Evolutionary conservation across 257 asterid species (phyloP).

Genomic region (Nicotiana obtusifolia): DNA sequence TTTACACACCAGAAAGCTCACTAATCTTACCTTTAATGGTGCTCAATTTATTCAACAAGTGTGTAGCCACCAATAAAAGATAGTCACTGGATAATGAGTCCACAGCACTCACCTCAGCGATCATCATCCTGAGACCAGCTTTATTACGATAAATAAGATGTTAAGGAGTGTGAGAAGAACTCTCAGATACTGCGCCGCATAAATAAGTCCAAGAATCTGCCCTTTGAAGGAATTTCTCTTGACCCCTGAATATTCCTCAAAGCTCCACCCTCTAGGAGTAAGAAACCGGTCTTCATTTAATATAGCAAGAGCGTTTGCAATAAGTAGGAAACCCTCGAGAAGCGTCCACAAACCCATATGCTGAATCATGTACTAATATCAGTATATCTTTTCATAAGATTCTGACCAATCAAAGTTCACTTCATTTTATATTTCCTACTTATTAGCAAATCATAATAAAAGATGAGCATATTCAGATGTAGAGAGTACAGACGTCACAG

Average conservation of each 20-base stretch:
- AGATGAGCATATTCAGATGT: neutral
- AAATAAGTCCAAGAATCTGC: constrained; percentile 63
- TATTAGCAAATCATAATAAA: neutral
- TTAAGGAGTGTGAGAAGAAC: constrained; percentile 63
- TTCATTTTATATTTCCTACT: neutral
- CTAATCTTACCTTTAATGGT: no score
- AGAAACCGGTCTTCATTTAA: constrained; percentile 71
- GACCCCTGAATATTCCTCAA: constrained; percentile 67
- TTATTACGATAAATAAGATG: constrained; percentile 50
- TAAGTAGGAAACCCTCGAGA: constrained; percentile 20
- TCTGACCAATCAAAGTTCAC: neutral
- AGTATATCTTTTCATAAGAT: neutral
- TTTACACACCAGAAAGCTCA: no score
- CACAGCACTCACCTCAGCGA: neutral
- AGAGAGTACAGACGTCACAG: neutral
- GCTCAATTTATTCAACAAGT: neutral
- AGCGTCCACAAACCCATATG: constrained; percentile 28
- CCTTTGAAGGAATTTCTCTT: constrained; percentile 70
- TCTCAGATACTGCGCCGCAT: constrained; percentile 64
- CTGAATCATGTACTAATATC: neutral
- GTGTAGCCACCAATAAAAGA: neutral
- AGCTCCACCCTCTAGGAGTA: constrained; percentile 76
- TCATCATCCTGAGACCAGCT: constrained; percentile 57
- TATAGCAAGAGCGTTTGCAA: constrained; percentile 31
- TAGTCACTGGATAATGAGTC: neutral